A percentile compares a stretch with the other conserved stretches of the same genome.
These are phyloP conservation scores for Wallacemonas rigidus DNA, from an alignment of 208 protist species.

Conservation along the genomic window DNA sequence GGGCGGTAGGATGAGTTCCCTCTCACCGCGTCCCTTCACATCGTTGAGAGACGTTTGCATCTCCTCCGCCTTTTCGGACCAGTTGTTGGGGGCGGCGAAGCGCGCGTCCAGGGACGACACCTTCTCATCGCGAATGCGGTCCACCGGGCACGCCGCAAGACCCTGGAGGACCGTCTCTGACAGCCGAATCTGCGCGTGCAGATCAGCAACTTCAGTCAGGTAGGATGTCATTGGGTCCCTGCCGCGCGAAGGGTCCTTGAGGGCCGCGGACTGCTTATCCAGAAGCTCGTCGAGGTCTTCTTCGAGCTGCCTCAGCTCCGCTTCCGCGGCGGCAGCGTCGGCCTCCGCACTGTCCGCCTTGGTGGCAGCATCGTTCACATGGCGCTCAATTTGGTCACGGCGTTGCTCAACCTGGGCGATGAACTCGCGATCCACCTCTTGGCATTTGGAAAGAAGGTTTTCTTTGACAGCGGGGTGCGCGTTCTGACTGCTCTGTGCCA, in stretches of 20 bases:
- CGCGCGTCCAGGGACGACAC: constrained; percentile 44
- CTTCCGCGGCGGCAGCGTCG: constrained; percentile 27
- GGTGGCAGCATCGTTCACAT: constrained; percentile 14
- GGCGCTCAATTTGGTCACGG: constrained; percentile 16
- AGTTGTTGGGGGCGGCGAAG: constrained; percentile 42
- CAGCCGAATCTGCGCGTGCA: constrained; percentile 53
- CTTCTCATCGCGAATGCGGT: constrained; percentile 53
- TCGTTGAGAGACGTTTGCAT: constrained; percentile 17
- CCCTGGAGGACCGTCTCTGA: constrained; percentile 44
- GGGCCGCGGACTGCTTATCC: neutral
- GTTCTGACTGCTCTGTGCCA: neutral
- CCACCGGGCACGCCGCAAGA: constrained; percentile 40
- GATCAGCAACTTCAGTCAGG: constrained; percentile 50
- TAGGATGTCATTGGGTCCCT: constrained; percentile 27
- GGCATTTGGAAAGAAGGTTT: constrained; percentile 8
- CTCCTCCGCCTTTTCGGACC: constrained; percentile 36
- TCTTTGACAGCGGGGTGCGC: constrained; percentile 10
- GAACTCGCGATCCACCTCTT: constrained; percentile 7
- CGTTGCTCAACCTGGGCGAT: constrained; percentile 3
- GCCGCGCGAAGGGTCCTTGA: constrained; percentile 1
- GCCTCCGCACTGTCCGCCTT: constrained; percentile 26
- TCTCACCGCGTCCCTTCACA: neutral
- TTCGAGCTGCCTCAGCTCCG: constrained; percentile 35
- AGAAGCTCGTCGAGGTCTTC: constrained; percentile 21
- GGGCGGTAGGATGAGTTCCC: constrained; percentile 9